Percentiles rank a stretch among this genome's conserved stretches.
Evolutionary conservation across 768 basidiomycete genomes (phyloP).

Genomic region (Lentinula edodes): DNA sequence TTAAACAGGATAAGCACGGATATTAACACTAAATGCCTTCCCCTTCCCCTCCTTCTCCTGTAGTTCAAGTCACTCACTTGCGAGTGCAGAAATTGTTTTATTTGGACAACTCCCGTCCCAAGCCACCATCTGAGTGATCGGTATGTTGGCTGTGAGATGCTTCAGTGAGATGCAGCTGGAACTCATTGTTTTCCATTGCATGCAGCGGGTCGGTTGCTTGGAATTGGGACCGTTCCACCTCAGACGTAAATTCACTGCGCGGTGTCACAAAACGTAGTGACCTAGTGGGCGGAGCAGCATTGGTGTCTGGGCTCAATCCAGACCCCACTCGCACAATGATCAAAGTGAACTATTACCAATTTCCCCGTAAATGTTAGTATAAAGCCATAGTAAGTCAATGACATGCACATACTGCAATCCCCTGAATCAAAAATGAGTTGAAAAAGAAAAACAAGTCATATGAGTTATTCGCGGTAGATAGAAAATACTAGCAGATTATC

Average conservation of each 20-base stretch:
- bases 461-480: background rate
- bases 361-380: background rate
- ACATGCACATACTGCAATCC: background rate
- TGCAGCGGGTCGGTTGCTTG: background rate
- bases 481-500: no score
- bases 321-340: conserved; percentile 1
- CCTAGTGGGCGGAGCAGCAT: background rate
- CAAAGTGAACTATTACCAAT: background rate
- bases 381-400: background rate
- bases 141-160: background rate
- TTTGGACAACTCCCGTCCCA: background rate
- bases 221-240: background rate
- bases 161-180: background rate
- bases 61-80: no score
- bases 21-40: no score
- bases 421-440: background rate
- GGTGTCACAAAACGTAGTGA: background rate
- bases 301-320: background rate
- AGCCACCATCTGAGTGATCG: background rate
- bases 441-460: background rate
- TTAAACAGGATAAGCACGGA: no score
- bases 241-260: background rate
- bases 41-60: no score
- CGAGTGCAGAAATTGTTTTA: no score
- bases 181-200: background rate